Evolutionary conservation across 148 eudicot genomes (phyloP), one percentile per base, ranked within the genome.

Genomic region (Rhododendron vialii): DNA sequence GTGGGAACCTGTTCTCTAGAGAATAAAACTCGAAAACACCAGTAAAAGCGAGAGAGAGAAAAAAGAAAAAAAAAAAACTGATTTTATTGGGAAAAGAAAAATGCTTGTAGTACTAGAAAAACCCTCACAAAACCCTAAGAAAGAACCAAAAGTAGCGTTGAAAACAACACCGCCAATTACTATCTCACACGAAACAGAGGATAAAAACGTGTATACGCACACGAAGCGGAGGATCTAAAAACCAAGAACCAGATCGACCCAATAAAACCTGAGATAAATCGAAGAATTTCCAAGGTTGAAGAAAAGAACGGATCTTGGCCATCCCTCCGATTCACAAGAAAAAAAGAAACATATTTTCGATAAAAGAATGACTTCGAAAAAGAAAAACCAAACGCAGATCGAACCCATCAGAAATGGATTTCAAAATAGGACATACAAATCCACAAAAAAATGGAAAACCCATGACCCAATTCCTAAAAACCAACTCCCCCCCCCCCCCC

Each of bases 51-150:
- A 13, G 11, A 9, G 45, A 3, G 3, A 2, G 0, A 36, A 36
- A 9, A 9, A 47, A 71, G 33, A 71, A 11, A 47, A 71, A 71
- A 71, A 26, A 1, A 71, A 28, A 28, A 71, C 38, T 41, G 36
- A 28, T 28, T 28, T 71, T 4, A 38, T 13, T 28, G 76, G 76
- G 76, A 71, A 71, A 71, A 71, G 18, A 30, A 30, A 71, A 71
- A 14, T 30, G 41, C 75, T 5, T 18, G 22, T 18, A 26, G 33
- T 26, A 71, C 15, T 30, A 71, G 76, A 71, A 71, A 71, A 71
- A 71, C 76, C 76, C 89, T 82, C 69, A 30, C 33, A 82, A 82
- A 88, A 76, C 89, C 89, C 87, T 85, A 53, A 85, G 22, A 65
- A 43, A 76, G 33, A 30, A 82, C n/a, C 65, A 85, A 30, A 43